Evolutionary conservation across 2,329 filamentous ascomycete species (phyloP).

Genomic region (Capronia epimyces): DNA sequence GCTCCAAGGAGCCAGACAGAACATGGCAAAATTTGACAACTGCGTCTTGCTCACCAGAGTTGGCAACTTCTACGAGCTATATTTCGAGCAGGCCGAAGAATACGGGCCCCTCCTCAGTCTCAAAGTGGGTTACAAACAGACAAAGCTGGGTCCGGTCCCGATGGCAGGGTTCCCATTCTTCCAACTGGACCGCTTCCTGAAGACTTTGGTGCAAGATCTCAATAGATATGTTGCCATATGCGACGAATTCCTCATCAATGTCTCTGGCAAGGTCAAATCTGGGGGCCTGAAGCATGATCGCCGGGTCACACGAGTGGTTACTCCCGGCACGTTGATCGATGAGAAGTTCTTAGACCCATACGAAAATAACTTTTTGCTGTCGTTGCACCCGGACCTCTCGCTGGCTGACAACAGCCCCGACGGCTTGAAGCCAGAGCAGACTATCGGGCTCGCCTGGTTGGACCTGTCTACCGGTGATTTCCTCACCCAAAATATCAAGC

Average conservation of each 20-base stretch:
- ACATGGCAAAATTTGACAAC: slow-evolving; percentile 85
- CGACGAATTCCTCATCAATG: slow-evolving; percentile 79
- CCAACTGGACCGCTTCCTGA: slow-evolving; percentile 87
- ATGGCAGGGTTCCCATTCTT: slow-evolving; percentile 96
- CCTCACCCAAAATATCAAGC: slow-evolving; percentile 69
- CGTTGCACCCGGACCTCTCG: slow-evolving; percentile 53
- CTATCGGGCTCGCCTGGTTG: slow-evolving; percentile 81
- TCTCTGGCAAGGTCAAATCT: slow-evolving; percentile 63
- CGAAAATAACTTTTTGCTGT: slow-evolving; percentile 86
- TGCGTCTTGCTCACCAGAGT: slow-evolving; percentile 89
- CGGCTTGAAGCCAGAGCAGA: slow-evolving; percentile 33
- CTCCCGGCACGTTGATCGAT: slow-evolving; percentile 91
- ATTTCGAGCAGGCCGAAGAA: slow-evolving; percentile 91
- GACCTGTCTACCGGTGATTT: slow-evolving; percentile 95
- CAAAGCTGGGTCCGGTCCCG: slow-evolving; percentile 59
- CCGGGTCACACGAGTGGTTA: slow-evolving; percentile 78
- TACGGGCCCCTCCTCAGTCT: slow-evolving; percentile 79
- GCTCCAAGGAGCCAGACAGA: slow-evolving; percentile 75
- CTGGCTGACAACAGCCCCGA: slow-evolving; percentile 19
- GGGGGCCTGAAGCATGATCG: slow-evolving; percentile 81
- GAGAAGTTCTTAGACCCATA: slow-evolving; percentile 96
- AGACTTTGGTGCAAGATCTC: slow-evolving; percentile 84
- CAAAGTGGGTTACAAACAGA: slow-evolving; percentile 76
- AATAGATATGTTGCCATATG: slow-evolving; percentile 89
- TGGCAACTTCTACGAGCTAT: slow-evolving; percentile 94